Evolutionary conservation across 2,329 filamentous ascomycete genomes (phyloP).

Genomic region (Trichoderma sp.): DNA sequence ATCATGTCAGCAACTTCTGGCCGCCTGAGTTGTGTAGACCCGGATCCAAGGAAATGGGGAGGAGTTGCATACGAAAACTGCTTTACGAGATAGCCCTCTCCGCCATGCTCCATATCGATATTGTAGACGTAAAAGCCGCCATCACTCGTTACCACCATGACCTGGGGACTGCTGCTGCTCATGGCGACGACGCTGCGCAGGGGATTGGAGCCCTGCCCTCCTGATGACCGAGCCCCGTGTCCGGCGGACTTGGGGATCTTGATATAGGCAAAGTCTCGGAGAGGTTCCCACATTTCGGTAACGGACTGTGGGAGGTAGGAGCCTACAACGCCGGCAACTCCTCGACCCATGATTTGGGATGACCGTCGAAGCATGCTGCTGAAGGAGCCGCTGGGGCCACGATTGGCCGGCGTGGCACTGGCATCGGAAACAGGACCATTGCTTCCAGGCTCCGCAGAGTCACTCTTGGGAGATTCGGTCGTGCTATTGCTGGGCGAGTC

Average conservation of each 20-base stretch:
- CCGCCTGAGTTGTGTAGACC: not conserved
- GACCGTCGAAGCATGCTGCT: conserved; percentile 91
- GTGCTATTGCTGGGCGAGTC: conserved; percentile 48
- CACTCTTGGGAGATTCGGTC: conserved; percentile 57
- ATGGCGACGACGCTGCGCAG: conserved; percentile 94
- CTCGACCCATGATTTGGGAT: conserved; percentile 88
- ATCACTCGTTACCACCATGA: conserved; percentile 98
- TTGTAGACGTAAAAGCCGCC: conserved; percentile 94
- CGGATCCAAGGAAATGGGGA: not conserved
- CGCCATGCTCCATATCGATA: conserved; percentile 91
- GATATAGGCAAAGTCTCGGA: conserved; percentile 94
- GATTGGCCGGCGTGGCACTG: conserved; percentile 39
- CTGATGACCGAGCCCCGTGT: conserved; percentile 33
- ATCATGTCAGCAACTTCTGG: not conserved
- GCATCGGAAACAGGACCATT: conserved; percentile 32
- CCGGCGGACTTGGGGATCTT: conserved; percentile 71
- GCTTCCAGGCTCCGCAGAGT: conserved; percentile 46
- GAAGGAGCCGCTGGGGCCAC: conserved; percentile 72
- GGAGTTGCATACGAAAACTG: conserved; percentile 77
- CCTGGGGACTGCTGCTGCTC: conserved; percentile 89
- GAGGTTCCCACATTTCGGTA: conserved; percentile 96
- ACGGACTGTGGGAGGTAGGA: conserved; percentile 92
- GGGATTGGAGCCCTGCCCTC: conserved; percentile 50
- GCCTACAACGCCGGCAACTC: conserved; percentile 84
- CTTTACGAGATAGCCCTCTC: conserved; percentile 87